Base-by-base conservation (phyloP, 495 filamentous ascomycete genomes). In the Xylaria acuta region DNA sequence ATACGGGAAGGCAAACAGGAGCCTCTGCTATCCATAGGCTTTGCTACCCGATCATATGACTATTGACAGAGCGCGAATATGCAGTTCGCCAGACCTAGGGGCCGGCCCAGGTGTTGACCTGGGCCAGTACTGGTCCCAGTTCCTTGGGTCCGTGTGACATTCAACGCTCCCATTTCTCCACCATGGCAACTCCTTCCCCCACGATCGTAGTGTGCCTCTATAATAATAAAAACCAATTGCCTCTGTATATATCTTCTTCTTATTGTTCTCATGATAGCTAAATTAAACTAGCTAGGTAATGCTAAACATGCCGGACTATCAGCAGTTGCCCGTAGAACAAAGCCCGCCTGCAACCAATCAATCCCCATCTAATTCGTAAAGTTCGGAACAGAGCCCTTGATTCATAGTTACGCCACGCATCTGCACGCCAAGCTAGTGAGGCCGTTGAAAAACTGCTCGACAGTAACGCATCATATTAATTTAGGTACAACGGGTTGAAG, bases 141-240 rank as follows among this genome's bases (percentile, higher is more conserved):
- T n/a, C n/a, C n/a, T n/a, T n/a, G n/a, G n/a, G n/a, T n/a, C n/a
- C n/a, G n/a, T n/a, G n/a, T n/a, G n/a, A n/a, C n/a, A n/a, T n/a
- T n/a, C n/a, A n/a, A 38, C 12, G 40, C 12, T 36, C 18, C 30
- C 63, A 38, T 30, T 68, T 68, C 65, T 22, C 65, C 65, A 68
- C 51, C 12, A 3, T 30, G n/a, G 9, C 20, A 51, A 12, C 16
- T 7, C 16, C 18, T 47, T 43, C 40, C 54, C 54, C 40, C 54
- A 36, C 67, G 38, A 69, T 60, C 38, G 12, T 18, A 27, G 38
- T 30, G 25, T 20, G 30, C 27, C 22, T 40, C 34, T 2, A 43
- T 59, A 43, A 25, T 36, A 54, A 54, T 54, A 69, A 60, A 69
- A 69, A n/a, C n/a, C 56, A 38, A 69, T 69, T 45, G 41, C 67